phyloP scores from a whole-genome alignment of 345 rosid species.

The Murraya paniculata region DNA sequence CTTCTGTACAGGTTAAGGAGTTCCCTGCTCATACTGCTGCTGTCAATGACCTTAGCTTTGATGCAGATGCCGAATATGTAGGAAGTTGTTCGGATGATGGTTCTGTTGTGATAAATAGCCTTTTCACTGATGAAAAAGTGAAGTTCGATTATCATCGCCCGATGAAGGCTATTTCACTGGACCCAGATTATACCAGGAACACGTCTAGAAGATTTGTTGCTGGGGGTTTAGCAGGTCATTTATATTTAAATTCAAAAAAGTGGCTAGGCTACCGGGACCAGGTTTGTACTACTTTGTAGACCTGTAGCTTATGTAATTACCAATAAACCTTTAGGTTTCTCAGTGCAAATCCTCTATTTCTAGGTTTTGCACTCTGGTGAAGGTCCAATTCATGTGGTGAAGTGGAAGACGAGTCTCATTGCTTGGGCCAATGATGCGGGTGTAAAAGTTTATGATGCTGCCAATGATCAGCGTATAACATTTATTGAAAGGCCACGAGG shows the following conservation, averaged over 20 bases:
- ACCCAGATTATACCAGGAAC: conserved; percentile 80
- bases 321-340: background rate
- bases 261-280: conserved; percentile 91
- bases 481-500: conserved; percentile 93
- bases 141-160: conserved; percentile 96
- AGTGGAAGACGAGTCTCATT: conserved; percentile 89
- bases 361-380: conserved; percentile 98
- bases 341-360: conserved; percentile 14
- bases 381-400: conserved; percentile 94
- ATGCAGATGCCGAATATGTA: conserved; percentile 83
- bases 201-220: conserved; percentile 79
- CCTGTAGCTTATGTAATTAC: conserved; percentile 4
- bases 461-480: conserved; percentile 86
- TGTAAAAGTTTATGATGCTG: conserved; percentile 91
- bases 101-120: conserved; percentile 82
- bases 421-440: conserved; percentile 99
- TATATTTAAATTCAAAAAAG: conserved; percentile 78
- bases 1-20: conserved; percentile 66
- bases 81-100: conserved; percentile 99
- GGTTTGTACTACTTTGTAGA: conserved; percentile 45
- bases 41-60: conserved; percentile 95
- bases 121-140: conserved; percentile 92
- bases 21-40: conserved; percentile 73
- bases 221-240: conserved; percentile 97
- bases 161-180: conserved; percentile 90